A percentile compares a stretch with the other conserved stretches of the same genome.
Evolutionary conservation across 2,329 filamentous ascomycete species (phyloP).

Genomic region (Trichoderma simmonsii): DNA sequence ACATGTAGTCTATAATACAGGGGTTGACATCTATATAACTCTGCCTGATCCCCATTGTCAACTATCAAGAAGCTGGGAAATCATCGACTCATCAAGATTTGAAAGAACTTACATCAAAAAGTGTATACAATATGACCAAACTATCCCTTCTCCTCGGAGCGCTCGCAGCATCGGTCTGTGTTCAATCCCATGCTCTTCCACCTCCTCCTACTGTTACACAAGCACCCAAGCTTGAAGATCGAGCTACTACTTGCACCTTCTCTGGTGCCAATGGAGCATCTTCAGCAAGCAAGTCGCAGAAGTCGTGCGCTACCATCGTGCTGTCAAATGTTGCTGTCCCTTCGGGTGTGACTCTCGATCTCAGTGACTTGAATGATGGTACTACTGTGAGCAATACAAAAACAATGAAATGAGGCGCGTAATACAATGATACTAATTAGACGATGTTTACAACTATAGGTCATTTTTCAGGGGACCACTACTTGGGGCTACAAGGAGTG

Average conservation of each 20-base stretch:
- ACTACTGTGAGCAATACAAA: not conserved
- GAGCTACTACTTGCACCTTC: slow-evolving; percentile 10
- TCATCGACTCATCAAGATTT: not conserved
- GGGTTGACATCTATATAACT: not conserved
- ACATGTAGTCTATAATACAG: not conserved
- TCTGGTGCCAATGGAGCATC: slow-evolving; percentile 4
- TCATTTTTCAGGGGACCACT: slow-evolving; percentile 8
- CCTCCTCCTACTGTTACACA: not conserved
- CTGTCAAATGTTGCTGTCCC: slow-evolving; percentile 10
- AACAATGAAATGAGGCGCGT: no score
- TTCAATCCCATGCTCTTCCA: not conserved
- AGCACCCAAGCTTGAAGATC: not conserved
- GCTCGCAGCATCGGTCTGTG: not conserved
- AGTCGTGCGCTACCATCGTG: slow-evolving; percentile 7
- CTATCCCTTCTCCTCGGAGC: not conserved
- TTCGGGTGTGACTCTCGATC: slow-evolving; percentile 5
- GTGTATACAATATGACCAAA: not conserved
- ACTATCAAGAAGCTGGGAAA: not conserved
- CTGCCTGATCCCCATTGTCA: not conserved
- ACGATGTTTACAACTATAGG: not conserved
- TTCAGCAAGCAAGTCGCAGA: slow-evolving; percentile 10
- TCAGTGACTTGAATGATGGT: slow-evolving; percentile 10
- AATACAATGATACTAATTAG: not conserved
- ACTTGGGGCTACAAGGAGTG: slow-evolving; percentile 12
- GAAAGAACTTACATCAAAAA: not conserved